Evolutionary conservation across 2,329 filamentous ascomycete species (phyloP).

Genomic region (Ceratocystis eucalypticola): DNA sequence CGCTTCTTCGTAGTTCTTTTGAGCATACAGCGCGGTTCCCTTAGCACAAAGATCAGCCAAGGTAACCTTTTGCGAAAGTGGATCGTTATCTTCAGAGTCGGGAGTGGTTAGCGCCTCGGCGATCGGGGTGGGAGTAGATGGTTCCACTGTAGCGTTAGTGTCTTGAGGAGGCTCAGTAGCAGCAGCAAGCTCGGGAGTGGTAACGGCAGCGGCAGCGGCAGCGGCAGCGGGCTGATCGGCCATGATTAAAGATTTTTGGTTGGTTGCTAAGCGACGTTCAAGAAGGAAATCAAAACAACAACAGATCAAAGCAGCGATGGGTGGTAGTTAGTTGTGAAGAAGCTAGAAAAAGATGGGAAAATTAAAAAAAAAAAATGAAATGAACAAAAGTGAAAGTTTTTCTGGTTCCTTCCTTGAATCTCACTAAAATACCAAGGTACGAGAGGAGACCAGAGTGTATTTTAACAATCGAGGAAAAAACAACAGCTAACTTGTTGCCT

Average conservation of each 20-base stretch:
- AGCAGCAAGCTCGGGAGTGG: background rate
- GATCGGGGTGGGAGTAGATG: too few species aligned
- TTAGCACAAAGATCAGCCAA: constrained; percentile 67
- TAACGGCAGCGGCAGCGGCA: background rate
- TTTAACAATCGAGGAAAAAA: too few species aligned
- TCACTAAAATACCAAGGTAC: too few species aligned
- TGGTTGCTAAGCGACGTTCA: constrained; percentile 1
- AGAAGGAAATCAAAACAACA: background rate
- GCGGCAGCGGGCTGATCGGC: constrained; percentile 9
- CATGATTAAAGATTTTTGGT: constrained; percentile 1
- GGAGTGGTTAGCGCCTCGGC: too few species aligned
- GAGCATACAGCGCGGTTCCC: constrained; percentile 71
- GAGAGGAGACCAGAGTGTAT: too few species aligned
- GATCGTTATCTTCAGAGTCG: constrained; percentile 19
- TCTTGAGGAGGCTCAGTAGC: background rate
- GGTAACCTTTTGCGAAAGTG: constrained; percentile 31
- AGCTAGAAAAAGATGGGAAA: too few species aligned
- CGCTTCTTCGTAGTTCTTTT: constrained; percentile 77
- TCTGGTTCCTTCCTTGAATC: background rate
- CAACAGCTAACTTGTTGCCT: background rate
- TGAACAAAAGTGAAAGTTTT: background rate
- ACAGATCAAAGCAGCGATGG: too few species aligned
- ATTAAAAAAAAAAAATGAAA: background rate
- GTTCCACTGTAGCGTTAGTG: too few species aligned
- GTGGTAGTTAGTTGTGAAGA: too few species aligned